Evolutionary conservation across 768 basidiomycete species (phyloP).

Genomic region (Termitomyces titanicus): DNA sequence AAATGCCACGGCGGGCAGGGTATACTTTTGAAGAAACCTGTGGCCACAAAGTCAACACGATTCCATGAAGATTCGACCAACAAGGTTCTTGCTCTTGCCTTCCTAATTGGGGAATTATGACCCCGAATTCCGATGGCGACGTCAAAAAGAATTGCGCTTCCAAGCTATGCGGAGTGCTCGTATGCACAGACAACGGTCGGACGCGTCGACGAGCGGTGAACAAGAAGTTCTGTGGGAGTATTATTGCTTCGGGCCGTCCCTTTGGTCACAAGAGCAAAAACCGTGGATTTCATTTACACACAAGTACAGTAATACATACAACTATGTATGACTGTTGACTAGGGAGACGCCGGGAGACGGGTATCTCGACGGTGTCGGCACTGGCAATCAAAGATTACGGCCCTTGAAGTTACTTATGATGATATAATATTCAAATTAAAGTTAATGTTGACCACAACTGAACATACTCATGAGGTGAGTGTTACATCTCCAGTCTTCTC

Average conservation of each 20-base stretch:
- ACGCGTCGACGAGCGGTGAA: neutral
- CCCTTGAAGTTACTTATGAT: neutral
- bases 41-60: constrained; percentile 7
- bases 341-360: too few relatives aligned
- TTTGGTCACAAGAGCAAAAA: neutral
- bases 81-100: constrained; percentile 10
- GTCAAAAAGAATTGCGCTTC: neutral
- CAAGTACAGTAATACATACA: neutral
- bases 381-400: neutral
- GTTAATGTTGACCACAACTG: too few relatives aligned
- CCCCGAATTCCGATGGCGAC: neutral
- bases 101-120: constrained; percentile 10
- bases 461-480: neutral
- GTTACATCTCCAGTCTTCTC: constrained; percentile 5
- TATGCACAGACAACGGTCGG: neutral
- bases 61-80: constrained; percentile 11
- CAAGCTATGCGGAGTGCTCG: neutral
- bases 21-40: constrained; percentile 8
- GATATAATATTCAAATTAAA: too few relatives aligned
- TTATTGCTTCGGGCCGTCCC: neutral
- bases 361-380: neutral
- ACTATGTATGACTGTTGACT: neutral
- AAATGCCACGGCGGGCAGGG: constrained; percentile 16
- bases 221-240: neutral
- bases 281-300: neutral